Evolutionary conservation across 305 asterid species (phyloP), one percentile per base, ranked within the genome.

Genomic region (Fraxinus albicans): DNA sequence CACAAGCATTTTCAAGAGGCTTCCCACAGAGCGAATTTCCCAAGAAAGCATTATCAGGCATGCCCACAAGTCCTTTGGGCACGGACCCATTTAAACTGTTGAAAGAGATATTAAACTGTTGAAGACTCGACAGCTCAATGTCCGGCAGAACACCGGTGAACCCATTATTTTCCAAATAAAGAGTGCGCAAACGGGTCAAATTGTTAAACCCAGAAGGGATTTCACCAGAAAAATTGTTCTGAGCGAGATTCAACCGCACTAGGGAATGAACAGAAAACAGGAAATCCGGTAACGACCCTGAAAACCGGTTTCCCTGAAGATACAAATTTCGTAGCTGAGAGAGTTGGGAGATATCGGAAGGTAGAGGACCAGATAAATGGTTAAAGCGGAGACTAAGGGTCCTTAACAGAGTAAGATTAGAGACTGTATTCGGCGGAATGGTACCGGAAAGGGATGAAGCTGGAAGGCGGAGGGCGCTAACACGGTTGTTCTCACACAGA

Each of bases 341-440:
- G 25, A 91, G 88, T 1, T 79, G 81, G 0, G 91, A 85, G 69
- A 96, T 79, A 81, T 96, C 99, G 0, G 79, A n/a, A 7, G 99
- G 99, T 1, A 96, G 89, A 0, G 92, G 79, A 2, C 98, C 98
- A 29, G 93, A 88, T 55, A 96, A 89, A 65, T 85, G 91, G 91
- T 96, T 96, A 76, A 93, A 84, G 72, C 99, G 97, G 81, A 96
- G 95, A 86, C 96, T 91, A 60, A 96, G 86, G 0, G 98, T 91
- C 17, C 93, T 91, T 70, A 96, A 93, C 2, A 55, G 25, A 0
- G 96, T 86, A 35, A 96, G 87, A 82, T 81, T 88, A 0, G 97
- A 88, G 67, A 96, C 81, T 1, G 97, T 89, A 84, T 80, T 77
- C 4, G 58, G 12, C 31, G 98, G 98, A 6, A 95, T 77, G 1